phyloP scores from a whole-genome alignment of 108 stramenopile species.

The Nitzschia putrida region DNA sequence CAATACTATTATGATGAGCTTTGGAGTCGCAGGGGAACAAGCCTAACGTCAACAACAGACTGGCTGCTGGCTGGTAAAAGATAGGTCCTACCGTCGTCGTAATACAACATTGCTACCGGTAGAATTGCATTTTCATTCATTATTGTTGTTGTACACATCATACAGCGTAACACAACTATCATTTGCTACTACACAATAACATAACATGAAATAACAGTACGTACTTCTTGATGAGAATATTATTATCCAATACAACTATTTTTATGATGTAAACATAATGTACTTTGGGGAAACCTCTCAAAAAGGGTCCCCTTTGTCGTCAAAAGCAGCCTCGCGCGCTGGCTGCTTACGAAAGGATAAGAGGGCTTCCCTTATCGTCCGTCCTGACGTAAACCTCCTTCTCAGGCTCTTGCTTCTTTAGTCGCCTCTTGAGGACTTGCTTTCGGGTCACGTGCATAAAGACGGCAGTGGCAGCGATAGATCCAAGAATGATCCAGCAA shows the following conservation, averaged over 20 bases:
- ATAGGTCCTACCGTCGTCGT: not conserved
- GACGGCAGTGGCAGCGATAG: constrained; percentile 4
- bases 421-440: constrained; percentile 9
- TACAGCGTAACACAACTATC: no score
- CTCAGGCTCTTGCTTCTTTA: constrained; percentile 1
- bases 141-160: no score
- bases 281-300: not conserved
- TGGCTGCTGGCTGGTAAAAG: no score
- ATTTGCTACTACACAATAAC: no score
- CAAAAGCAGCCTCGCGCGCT: no score
- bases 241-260: not conserved
- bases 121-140: no score
- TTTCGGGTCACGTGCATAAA: constrained; percentile 22
- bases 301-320: no score
- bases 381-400: constrained; percentile 20
- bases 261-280: not conserved
- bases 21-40: constrained; percentile 8
- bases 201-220: no score
- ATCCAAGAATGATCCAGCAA: constrained; percentile 9
- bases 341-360: constrained; percentile 28
- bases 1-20: constrained; percentile 12
- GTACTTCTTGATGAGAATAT: no score
- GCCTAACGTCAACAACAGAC: not conserved
- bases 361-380: constrained; percentile 9
- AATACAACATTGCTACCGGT: not conserved